Evolutionary conservation across 1,139 yeast species (phyloP), one percentile per base, ranked within the genome.

Genomic region (Taiozyma sp.): DNA sequence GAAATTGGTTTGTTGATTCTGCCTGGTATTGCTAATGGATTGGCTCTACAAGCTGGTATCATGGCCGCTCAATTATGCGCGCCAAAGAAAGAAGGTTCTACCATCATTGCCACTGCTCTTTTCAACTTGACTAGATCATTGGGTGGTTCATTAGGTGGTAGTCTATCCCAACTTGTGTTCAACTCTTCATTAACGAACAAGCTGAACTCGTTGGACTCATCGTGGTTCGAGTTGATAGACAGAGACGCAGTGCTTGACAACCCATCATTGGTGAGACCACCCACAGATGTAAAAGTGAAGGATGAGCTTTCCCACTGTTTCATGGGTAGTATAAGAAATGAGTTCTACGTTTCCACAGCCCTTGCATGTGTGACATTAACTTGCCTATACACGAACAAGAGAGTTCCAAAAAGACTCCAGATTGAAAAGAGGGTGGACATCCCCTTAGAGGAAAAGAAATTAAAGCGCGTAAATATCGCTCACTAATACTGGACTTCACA

Each of bases 61-160:
- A 62, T 84, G 28, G 68, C 81, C n/a, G 74, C 78, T 9, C 90
- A 84, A 61, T 62, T 83, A 36, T 68, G 71, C 44, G 81, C 85
- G 1, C 87, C 87, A 3, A 73, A 71, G 29, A 60, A 70, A 34
- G 72, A 73, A 4, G 86, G 85, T 4, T 73, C 81, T 0, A 69
- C 78, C 45, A 76, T 82, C 48, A 60, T 79, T 54, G 73, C 78
- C 2, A 80, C 84, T 1, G 66, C 81, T 1, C 70, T 78, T 53
- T 57, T 76, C 47, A 77, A 76, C 56, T 79, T 81, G 57, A 58
- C 68, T 40, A 72, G 81, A 56, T 68, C 80, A 2, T 50, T 73
- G 12, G 83, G 81, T 41, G 81, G 82, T 22, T 74, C 79, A 1
- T 52, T 80, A 34, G 79, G 81, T 22, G 70, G 75, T 23, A 67